Percentiles rank a stretch among this genome's conserved stretches.
phyloP scores from a whole-genome alignment of 139 green algal genomes.

The Chlamydomonas applanata region DNA sequence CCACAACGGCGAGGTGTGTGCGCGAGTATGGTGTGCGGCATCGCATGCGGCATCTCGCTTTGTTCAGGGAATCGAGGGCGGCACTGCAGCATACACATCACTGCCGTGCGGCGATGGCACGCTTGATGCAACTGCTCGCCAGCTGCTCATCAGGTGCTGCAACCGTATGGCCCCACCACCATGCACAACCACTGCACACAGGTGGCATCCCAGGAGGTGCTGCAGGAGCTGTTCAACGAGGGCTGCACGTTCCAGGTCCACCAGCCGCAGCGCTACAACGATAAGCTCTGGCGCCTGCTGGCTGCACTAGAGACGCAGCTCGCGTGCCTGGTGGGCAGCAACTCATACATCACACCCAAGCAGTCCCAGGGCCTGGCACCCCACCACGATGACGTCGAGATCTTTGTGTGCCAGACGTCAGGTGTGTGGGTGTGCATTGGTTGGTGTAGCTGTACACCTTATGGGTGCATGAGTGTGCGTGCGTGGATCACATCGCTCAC shows the following conservation, averaged over 20 bases:
- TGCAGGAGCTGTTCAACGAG: slow-evolving; percentile 30
- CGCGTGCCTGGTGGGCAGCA: slow-evolving; percentile 77
- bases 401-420: slow-evolving; percentile 80
- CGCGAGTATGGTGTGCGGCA: neutral
- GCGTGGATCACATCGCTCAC: neutral
- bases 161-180: too few species aligned
- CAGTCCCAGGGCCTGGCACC: slow-evolving; percentile 70
- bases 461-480: too few species aligned
- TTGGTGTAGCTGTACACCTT: too few species aligned
- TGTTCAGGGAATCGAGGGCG: neutral
- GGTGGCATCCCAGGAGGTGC: slow-evolving; percentile 25
- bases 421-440: slow-evolving; percentile 21
- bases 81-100: too few species aligned
- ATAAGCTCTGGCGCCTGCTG: slow-evolving; percentile 50
- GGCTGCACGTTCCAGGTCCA: slow-evolving; percentile 50
- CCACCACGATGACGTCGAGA: slow-evolving; percentile 83
- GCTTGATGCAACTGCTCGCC: too few species aligned
- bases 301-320: slow-evolving; percentile 66
- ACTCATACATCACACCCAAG: slow-evolving; percentile 41
- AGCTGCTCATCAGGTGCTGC: too few species aligned
- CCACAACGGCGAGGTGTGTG: slow-evolving; percentile 44
- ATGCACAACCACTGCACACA: too few species aligned
- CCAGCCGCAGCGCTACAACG: slow-evolving; percentile 76
- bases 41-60: neutral
- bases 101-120: too few species aligned